These are phyloP conservation scores for Trametes cubensis DNA, from an alignment of 768 basidiomycete genomes.

Conservation along the genomic window DNA sequence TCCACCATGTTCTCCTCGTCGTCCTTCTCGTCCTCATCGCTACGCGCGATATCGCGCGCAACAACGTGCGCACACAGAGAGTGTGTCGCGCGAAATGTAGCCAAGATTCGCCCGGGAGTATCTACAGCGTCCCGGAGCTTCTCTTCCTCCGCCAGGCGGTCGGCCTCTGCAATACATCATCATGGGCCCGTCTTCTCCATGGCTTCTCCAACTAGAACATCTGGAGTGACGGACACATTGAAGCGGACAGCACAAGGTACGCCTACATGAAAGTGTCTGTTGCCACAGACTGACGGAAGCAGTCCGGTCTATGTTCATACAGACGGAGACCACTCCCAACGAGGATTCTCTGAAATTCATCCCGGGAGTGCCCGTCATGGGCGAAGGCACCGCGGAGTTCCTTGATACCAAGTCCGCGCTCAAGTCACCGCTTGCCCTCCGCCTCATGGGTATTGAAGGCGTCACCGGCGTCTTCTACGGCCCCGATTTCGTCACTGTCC, in stretches of 20 bases:
- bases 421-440: slow-evolving; percentile 90
- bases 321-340: slow-evolving; percentile 97
- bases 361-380: slow-evolving; percentile 88
- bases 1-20: slow-evolving; percentile 24
- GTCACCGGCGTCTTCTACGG: slow-evolving; percentile 91
- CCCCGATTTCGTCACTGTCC: slow-evolving; percentile 97
- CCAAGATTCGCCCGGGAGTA: not conserved
- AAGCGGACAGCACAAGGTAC: slow-evolving; percentile 29
- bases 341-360: slow-evolving; percentile 98
- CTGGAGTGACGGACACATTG: slow-evolving; percentile 1
- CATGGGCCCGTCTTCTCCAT: slow-evolving; percentile 40
- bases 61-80: not conserved
- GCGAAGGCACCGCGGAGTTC: slow-evolving; percentile 90
- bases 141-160: slow-evolving; percentile 22
- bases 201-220: slow-evolving; percentile 30
- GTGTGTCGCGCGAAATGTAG: not conserved
- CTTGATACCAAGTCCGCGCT: slow-evolving; percentile 86
- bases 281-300: not conserved
- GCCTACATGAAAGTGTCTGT: not conserved
- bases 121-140: slow-evolving; percentile 13
- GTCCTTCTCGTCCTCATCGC: slow-evolving; percentile 21
- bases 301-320: slow-evolving; percentile 96
- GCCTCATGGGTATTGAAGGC: slow-evolving; percentile 93
- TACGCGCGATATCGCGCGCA: slow-evolving; percentile 8
- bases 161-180: slow-evolving; percentile 28